Base-by-base conservation (phyloP, 2,329 filamentous ascomycete genomes). In the Ceratocystis ficicola region DNA sequence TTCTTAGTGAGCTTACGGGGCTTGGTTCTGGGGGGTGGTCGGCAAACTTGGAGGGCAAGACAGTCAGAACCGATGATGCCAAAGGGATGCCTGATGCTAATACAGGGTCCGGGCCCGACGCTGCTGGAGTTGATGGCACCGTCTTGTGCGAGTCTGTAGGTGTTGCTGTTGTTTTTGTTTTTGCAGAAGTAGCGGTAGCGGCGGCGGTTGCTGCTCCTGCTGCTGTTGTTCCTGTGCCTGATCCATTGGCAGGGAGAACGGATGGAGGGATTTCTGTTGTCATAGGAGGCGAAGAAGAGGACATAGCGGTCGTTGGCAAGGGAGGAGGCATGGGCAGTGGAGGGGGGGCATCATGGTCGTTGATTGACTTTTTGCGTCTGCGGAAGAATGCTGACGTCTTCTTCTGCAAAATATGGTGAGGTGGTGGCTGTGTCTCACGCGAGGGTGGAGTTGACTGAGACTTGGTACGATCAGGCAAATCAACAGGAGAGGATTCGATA, bases 311-410 rank as follows among this genome's bases (percentile, higher is more conserved):
- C 5, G 65, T 63, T 46, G 67, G 66, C 48, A 73, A 69, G 74
- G 74, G 77, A 68, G 73, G 79, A 67, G 74, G 80, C 41, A 75
- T 71, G 0, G 81, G 82, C 36, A 86, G 75, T 7, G 87, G 85
- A 44, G 87, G 85, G 48, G 81, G 85, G 48, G 81, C 81, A 25
- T 83, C 80, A 36, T 48, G 41, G 69, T 95, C 91, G 15, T 85
- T 83, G 44, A 90, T 76, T 4, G 92, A 96, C 81, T 93, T 95
- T 82, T 97, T 97, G 69, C 92, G 84, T 68, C 94, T 83, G 69
- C 94, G 84, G 77, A 97, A 97, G 77, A 99, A 97, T 0, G 90
- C 93, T 0, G 93, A 95, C 3, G 90, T 84, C 75, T 96, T 96
- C 79, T 96, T 96, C 71, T 89, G 88, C 63, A 96, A 77, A 22